A percentile compares a stretch with the other conserved stretches of the same genome.
These are phyloP conservation scores for Annulohypoxylon bovei DNA, from an alignment of 495 filamentous ascomycete genomes.

Conservation along the genomic window DNA sequence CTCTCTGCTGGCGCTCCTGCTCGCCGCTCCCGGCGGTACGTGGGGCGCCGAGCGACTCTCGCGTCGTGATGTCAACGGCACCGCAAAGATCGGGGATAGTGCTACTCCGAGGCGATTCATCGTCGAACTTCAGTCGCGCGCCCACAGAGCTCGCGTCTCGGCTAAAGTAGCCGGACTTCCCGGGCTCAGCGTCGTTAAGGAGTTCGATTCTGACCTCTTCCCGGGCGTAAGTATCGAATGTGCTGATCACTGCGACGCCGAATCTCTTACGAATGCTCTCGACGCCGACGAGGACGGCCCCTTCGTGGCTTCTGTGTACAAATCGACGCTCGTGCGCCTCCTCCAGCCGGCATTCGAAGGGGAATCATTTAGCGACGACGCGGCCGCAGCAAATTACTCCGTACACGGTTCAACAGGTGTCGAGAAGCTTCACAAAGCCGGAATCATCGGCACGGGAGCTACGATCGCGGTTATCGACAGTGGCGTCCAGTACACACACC, in stretches of 20 bases:
- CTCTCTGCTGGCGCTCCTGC: slow-evolving; percentile 14
- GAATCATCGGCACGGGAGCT: slow-evolving; percentile 46
- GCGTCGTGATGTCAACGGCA: slow-evolving; percentile 12
- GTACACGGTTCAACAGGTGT: slow-evolving; percentile 47
- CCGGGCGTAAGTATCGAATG: slow-evolving; percentile 44
- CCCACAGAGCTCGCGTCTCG: slow-evolving; percentile 10
- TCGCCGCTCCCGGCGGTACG: slow-evolving; percentile 3
- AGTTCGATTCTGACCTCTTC: slow-evolving; percentile 49
- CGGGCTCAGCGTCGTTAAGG: slow-evolving; percentile 36
- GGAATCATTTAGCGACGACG: slow-evolving; percentile 37
- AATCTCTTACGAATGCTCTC: slow-evolving; percentile 33
- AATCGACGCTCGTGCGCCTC: slow-evolving; percentile 23
- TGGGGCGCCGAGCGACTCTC: background rate
- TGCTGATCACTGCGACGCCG: slow-evolving; percentile 29
- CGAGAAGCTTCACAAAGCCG: slow-evolving; percentile 45
- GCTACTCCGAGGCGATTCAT: slow-evolving; percentile 25
- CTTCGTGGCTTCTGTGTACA: slow-evolving; percentile 35
- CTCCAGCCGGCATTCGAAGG: slow-evolving; percentile 13
- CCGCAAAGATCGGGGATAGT: background rate
- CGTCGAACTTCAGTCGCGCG: slow-evolving; percentile 24
- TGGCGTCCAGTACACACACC: slow-evolving; percentile 58
- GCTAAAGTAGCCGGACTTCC: slow-evolving; percentile 12
- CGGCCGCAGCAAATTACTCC: slow-evolving; percentile 41
- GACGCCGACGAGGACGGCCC: slow-evolving; percentile 44
- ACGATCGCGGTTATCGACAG: slow-evolving; percentile 53